Conservation (phyloP, 2,329 filamentous ascomycete genomes). For the Xylariaceae sp. region DNA sequence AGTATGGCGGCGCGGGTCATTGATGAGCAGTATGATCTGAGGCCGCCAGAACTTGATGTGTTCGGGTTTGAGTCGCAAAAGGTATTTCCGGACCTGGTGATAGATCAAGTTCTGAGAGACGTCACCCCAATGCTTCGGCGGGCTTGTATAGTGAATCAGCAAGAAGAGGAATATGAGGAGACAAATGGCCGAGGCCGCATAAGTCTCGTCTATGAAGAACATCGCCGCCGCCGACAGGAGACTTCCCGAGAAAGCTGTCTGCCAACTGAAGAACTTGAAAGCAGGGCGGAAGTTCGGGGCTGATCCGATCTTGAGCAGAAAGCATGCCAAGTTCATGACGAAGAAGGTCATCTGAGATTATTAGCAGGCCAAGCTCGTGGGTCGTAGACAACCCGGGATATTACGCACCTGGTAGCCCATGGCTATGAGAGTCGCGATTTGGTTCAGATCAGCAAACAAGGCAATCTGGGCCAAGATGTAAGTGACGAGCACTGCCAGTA, state of each 20-base stretch:
- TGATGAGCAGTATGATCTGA: slow-evolving; percentile 77
- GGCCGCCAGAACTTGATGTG: slow-evolving; percentile 93
- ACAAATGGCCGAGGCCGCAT: slow-evolving; percentile 67
- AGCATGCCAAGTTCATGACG: slow-evolving; percentile 81
- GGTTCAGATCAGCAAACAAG: slow-evolving; percentile 76
- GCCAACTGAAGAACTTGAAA: slow-evolving; percentile 84
- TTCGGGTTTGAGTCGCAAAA: slow-evolving; percentile 74
- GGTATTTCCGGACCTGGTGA: slow-evolving; percentile 76
- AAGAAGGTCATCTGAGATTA: slow-evolving; percentile 68
- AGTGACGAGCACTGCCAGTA: slow-evolving; percentile 68
- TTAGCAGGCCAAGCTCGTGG: slow-evolving; percentile 8
- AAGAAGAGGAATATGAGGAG: slow-evolving; percentile 71
- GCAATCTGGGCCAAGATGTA: slow-evolving; percentile 70
- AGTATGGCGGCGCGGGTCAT: slow-evolving; percentile 73
- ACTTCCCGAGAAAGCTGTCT: slow-evolving; percentile 68
- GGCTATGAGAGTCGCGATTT: slow-evolving; percentile 81
- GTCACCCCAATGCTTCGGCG: slow-evolving; percentile 84
- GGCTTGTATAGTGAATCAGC: slow-evolving; percentile 76
- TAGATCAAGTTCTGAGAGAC: slow-evolving; percentile 87
- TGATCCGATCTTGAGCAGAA: slow-evolving; percentile 77
- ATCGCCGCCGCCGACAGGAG: slow-evolving; percentile 72
- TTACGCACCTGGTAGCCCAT: slow-evolving; percentile 70
- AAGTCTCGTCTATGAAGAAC: slow-evolving; percentile 83
- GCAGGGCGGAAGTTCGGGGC: slow-evolving; percentile 84
- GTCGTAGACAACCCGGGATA: background rate